Conservation (phyloP, 2,329 filamentous ascomycete species). For the Colletotrichum costaricense region DNA sequence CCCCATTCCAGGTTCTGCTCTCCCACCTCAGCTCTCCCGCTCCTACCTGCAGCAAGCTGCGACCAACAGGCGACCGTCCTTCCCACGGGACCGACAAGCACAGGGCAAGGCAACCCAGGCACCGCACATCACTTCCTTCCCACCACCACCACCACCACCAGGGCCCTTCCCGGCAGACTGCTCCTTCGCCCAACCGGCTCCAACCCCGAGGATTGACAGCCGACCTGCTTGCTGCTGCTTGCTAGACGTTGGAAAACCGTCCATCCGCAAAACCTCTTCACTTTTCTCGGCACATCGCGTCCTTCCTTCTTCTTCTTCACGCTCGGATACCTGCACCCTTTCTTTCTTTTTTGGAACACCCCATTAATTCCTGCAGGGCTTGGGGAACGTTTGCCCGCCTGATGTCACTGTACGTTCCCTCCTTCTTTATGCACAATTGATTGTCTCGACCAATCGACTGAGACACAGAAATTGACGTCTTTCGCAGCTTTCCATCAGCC, state of each 20-base stretch:
- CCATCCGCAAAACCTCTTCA: slow-evolving; percentile 25
- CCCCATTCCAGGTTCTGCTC: not conserved
- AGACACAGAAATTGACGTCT: slow-evolving; percentile 11
- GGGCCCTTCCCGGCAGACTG: slow-evolving; percentile 27
- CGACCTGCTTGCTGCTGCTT: not conserved
- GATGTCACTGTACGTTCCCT: slow-evolving; percentile 33
- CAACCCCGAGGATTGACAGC: slow-evolving; percentile 18
- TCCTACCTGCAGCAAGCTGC: slow-evolving; percentile 1
- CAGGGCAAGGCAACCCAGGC: not conserved
- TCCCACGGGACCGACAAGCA: not conserved
- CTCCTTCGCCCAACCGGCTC: slow-evolving; percentile 27
- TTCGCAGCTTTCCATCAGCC: slow-evolving; percentile 31
- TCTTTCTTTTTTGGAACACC: not conserved
- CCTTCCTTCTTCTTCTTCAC: slow-evolving; percentile 20
- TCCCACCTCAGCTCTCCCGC: not conserved
- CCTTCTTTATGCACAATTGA: not conserved
- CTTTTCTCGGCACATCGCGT: slow-evolving; percentile 22
- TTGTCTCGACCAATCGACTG: slow-evolving; percentile 19
- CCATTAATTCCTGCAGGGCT: slow-evolving; percentile 19
- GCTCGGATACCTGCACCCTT: slow-evolving; percentile 1
- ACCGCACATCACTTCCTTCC: slow-evolving; percentile 1
- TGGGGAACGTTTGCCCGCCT: slow-evolving; percentile 16
- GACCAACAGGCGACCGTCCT: slow-evolving; percentile 15
- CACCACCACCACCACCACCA: slow-evolving; percentile 20
- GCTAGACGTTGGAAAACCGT: slow-evolving; percentile 13